Evolutionary conservation across 140 eudicot species (phyloP), one percentile per base, ranked within the genome.

Genomic region (Erigeron philadelphicus): DNA sequence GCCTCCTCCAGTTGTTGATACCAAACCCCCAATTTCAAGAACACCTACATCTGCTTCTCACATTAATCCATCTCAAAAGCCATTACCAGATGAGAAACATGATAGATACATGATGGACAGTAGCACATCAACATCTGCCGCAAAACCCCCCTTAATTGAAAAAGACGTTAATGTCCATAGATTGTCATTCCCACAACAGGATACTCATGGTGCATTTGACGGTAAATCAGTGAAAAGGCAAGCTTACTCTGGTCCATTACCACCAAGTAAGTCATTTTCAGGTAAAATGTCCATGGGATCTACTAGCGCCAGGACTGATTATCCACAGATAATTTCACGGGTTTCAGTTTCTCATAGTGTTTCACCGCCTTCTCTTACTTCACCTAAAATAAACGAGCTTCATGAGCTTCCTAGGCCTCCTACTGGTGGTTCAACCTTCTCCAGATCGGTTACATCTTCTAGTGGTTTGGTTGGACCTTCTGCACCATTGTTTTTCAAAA

Each of bases 361-460:
- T 48, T 84, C 96, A 38, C 90, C 96, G 15, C 90, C 90, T 48
- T 82, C 75, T 23, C 48, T 76, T 47, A 73, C 89, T 67, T 84
- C 89, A n/a, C 96, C 93, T 19, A 88, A 74, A 67, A 82, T 90
- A 72, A 90, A 85, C 40, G 97, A 90, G 85, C 96, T 90, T 70
- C 96, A 90, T 73, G 97, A 90, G 78, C 97, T 90, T 50, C 97
- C 97, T 16, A 83, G 95, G 61, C 95, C 91, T 35, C 95, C 18
- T 16, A 25, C 94, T 31, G 64, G 79, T 52, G 41, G 69, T 59
- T 17, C 6, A 47, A 42, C 68, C 35, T 76, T 79, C 6, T 64
- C 85, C 46, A 50, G 72, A 71, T 69, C 88, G 66, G 47, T 80
- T 41, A 31, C 38, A 31, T 31, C 38, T 31, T 31, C 38, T 31